Conservation (phyloP, 176 grass and related monocot genomes). For the Eragrostis curvula region DNA sequence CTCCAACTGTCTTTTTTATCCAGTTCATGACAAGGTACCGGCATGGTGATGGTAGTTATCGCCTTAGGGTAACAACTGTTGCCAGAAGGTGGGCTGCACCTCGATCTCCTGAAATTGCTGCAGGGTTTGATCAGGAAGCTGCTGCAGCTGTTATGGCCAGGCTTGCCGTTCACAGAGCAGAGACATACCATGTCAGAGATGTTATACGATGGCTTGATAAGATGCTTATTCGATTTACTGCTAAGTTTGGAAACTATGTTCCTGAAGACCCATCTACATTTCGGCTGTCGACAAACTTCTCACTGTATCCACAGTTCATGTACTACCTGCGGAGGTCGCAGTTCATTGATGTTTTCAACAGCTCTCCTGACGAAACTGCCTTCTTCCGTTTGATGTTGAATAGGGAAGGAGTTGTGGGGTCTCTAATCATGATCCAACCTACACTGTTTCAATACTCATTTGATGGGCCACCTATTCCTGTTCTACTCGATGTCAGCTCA, state of each 20-base stretch:
- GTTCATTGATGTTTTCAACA: slow-evolving; percentile 99
- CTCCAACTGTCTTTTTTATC: slow-evolving; percentile 90
- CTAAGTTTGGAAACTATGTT: slow-evolving; percentile 95
- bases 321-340: slow-evolving; percentile 95
- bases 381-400: slow-evolving; percentile 98
- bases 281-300: slow-evolving; percentile 84
- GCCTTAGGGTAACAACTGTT: slow-evolving; percentile 85
- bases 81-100: slow-evolving; percentile 90
- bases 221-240: slow-evolving; percentile 98
- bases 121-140: slow-evolving; percentile 96
- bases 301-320: slow-evolving; percentile 95
- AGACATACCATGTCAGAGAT: slow-evolving; percentile 84
- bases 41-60: slow-evolving; percentile 75
- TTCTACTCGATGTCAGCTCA: slow-evolving; percentile 92
- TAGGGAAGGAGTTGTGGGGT: slow-evolving; percentile 88
- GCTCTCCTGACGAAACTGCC: slow-evolving; percentile 92
- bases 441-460: slow-evolving; percentile 98
- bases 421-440: slow-evolving; percentile 97
- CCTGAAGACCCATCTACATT: slow-evolving; percentile 98
- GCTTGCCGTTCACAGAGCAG: slow-evolving; percentile 83
- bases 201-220: slow-evolving; percentile 98
- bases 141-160: slow-evolving; percentile 92
- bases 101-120: slow-evolving; percentile 76
- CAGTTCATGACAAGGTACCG: slow-evolving; percentile 96
- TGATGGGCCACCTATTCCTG: slow-evolving; percentile 95